Base-by-base conservation (phyloP, 371 early-diverging fungal genomes). In the Mucor indicus region DNA sequence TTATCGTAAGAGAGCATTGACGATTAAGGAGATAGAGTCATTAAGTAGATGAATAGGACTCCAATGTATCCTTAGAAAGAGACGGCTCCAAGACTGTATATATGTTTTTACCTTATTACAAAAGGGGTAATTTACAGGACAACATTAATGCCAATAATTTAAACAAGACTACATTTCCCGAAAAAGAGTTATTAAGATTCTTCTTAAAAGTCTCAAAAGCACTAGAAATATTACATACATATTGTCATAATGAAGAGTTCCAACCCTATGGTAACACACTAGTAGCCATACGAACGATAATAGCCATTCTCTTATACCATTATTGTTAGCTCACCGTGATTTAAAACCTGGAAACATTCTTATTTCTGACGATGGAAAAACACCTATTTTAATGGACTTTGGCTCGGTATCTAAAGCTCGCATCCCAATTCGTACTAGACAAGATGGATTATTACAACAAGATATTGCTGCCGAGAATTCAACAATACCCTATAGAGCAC, bases 401-500 rank as follows among this genome's bases (percentile, higher is more conserved):
- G 87, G 90, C 20, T 86, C 86, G 15, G 74, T 80, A 43, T 64
- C 64, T 9, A 61, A 67, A 19, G 86, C 87, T 9, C 73, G 81
- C 2, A 66, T 83, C 22, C 59, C 60, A 8, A 70, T 83, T 19
- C 64, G 73, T 38, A 78, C 73, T 9, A 62, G 84, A 16, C 68
- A 69, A n/a, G 74, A 84, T 43, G 90, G 86, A 7, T 53, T 86
- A 42, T 44, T 62, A 37, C 81, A 86, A 51, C 86, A 89, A 24
- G 62, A 66, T 37, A 30, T 61, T 15, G 59, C 62, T 6, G 85
- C 84, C 1, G 80, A 85, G 42, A 57, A 78, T 43, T 83, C 82
- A 38, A 77, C 87, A 1, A 81, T 87, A 81, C 73, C 86, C 6
- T 89, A 86, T 46, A 66, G 90, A 5, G 87, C 90, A 8, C 90